Evolutionary conservation across 345 rosid species (phyloP).

Genomic region (Arabis alpina): DNA sequence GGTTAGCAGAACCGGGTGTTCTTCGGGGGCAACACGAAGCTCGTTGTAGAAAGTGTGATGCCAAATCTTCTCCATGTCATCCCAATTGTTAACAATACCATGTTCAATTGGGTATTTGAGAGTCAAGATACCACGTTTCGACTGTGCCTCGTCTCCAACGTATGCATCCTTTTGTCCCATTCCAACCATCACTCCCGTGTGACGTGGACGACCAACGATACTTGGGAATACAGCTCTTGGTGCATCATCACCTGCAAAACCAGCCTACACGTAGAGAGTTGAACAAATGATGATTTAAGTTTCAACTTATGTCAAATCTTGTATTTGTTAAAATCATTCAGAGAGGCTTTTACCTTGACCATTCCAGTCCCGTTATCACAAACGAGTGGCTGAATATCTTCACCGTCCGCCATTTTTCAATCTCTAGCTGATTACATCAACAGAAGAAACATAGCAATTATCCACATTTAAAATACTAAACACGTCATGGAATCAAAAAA

Average conservation of each 20-base stretch:
- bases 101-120: conserved; percentile 73
- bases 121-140: conserved; percentile 71
- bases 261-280: conserved; percentile 49
- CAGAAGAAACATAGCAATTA: conserved; percentile 22
- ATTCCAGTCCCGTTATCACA: conserved; percentile 73
- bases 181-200: conserved; percentile 74
- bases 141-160: conserved; percentile 75
- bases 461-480: background rate
- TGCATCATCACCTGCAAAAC: conserved; percentile 78
- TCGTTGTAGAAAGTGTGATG: conserved; percentile 68
- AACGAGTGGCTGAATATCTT: conserved; percentile 71
- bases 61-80: conserved; percentile 75
- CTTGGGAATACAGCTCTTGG: conserved; percentile 79
- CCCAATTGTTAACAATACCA: conserved; percentile 72
- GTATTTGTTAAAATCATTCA: background rate
- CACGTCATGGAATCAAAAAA: no score
- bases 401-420: conserved; percentile 59
- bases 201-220: conserved; percentile 69
- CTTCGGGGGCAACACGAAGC: conserved; percentile 71
- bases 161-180: conserved; percentile 72
- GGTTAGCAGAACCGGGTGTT: conserved; percentile 68
- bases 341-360: conserved; percentile 54
- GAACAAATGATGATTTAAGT: background rate
- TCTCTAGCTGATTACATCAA: conserved; percentile 34
- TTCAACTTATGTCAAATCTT: background rate